Percentiles rank a stretch among this genome's conserved stretches.
phyloP scores from a whole-genome alignment of 306 rosid genomes.

The Styphnolobium japonicum region DNA sequence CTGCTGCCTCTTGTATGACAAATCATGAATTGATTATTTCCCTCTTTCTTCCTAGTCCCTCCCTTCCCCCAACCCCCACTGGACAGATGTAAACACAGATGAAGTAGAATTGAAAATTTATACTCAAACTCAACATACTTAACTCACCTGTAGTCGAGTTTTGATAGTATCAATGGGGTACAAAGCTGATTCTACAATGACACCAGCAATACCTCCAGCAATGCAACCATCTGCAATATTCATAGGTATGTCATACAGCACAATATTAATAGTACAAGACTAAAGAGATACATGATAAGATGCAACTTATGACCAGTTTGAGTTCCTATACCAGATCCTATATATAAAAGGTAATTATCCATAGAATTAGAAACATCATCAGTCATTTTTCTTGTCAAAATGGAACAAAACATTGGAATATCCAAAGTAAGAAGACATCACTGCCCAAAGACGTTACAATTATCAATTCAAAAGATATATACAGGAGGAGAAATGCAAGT shows the following conservation, averaged over 20 bases:
- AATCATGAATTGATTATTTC: neutral
- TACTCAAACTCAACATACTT: neutral
- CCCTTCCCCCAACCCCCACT: neutral
- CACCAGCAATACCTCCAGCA: slow-evolving; percentile 94
- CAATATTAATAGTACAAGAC: neutral
- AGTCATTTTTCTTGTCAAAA: neutral
- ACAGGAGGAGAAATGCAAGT: neutral
- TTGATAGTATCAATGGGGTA: slow-evolving; percentile 96
- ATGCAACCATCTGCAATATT: slow-evolving; percentile 80
- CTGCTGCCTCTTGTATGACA: neutral
- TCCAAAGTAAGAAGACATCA: slow-evolving; percentile 25
- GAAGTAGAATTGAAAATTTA: neutral
- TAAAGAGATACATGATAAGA: neutral
- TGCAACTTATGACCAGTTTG: neutral
- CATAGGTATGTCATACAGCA: neutral
- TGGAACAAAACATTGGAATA: neutral
- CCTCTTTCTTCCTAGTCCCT: neutral
- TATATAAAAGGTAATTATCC: neutral
- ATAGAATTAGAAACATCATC: neutral
- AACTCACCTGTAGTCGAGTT: slow-evolving; percentile 89
- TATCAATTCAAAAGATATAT: neutral
- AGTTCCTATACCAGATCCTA: neutral
- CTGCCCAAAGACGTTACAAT: neutral
- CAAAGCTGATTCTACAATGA: slow-evolving; percentile 81
- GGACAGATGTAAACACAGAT: neutral